A percentile compares a stretch with the other conserved stretches of the same genome.
These are phyloP conservation scores for Singerocomus rubriflavus DNA, from an alignment of 1,284 basidiomycete genomes.

Conservation along the genomic window DNA sequence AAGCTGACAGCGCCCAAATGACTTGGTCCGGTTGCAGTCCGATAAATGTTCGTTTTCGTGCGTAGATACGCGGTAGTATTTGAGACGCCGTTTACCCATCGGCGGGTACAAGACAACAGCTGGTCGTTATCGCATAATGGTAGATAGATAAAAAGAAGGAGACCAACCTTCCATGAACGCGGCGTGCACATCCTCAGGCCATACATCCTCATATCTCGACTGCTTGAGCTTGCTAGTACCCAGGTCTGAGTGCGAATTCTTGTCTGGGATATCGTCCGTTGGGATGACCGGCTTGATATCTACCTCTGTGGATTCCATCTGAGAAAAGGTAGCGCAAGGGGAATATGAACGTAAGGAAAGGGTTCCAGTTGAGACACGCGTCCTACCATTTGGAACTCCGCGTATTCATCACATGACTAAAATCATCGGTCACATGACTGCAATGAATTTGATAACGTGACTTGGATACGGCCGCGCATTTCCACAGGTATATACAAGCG, in stretches of 20 bases:
- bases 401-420: slow-evolving; percentile 29
- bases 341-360: slow-evolving; percentile 1
- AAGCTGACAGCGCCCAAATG: slow-evolving; percentile 34
- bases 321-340: slow-evolving; percentile 8
- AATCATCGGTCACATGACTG: slow-evolving; percentile 29
- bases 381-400: slow-evolving; percentile 26
- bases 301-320: slow-evolving; percentile 23
- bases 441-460: slow-evolving; percentile 6
- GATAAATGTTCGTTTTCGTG: slow-evolving; percentile 13
- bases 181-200: slow-evolving; percentile 35
- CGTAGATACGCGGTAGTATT: slow-evolving; percentile 29
- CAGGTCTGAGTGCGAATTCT: background rate
- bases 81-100: slow-evolving; percentile 37
- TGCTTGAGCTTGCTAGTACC: slow-evolving; percentile 24
- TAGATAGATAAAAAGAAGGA: background rate
- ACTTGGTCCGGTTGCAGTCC: slow-evolving; percentile 20
- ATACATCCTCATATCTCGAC: slow-evolving; percentile 35
- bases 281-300: slow-evolving; percentile 18
- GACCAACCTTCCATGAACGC: slow-evolving; percentile 36
- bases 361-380: slow-evolving; percentile 12
- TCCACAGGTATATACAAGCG: background rate
- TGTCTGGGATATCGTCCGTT: slow-evolving; percentile 5
- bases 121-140: slow-evolving; percentile 13
- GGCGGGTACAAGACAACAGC: slow-evolving; percentile 32
- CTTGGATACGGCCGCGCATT: background rate